Conservation (phyloP, 208 protist genomes). For the Crithidia bombi region DNA sequence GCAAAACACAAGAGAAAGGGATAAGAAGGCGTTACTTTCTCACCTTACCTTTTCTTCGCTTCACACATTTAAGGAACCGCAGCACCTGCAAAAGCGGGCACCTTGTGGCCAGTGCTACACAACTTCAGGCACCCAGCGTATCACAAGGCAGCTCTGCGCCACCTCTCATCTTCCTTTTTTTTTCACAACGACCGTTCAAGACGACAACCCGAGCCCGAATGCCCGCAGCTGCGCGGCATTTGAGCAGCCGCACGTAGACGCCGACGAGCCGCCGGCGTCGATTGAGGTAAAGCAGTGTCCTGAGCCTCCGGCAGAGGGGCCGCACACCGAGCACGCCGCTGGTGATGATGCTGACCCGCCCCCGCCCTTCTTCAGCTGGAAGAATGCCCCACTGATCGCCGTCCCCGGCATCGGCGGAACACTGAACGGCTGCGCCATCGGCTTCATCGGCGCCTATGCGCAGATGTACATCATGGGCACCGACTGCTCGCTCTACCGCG, state of each 20-base stretch:
- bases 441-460: constrained; percentile 47
- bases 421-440: constrained; percentile 51
- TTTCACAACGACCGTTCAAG: constrained; percentile 11
- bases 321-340: neutral
- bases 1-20: too few species aligned
- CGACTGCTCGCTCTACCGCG: constrained; percentile 55
- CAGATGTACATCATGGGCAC: constrained; percentile 41
- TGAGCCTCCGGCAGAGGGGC: neutral
- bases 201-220: constrained; percentile 8
- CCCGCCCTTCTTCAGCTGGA: constrained; percentile 14
- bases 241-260: neutral
- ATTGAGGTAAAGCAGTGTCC: constrained; percentile 12
- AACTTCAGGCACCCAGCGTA: neutral
- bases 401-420: constrained; percentile 53
- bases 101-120: neutral
- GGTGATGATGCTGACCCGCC: neutral
- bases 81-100: too few species aligned
- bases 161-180: neutral
- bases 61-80: too few species aligned
- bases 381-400: constrained; percentile 6
- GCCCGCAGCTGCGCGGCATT: neutral
- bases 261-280: neutral
- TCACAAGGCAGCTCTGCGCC: constrained; percentile 1
- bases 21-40: too few species aligned
- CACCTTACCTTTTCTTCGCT: too few species aligned